Evolutionary conservation across 805 yeast genomes (phyloP), one percentile per base, ranked within the genome.

Genomic region (Starmerella kuoi): DNA sequence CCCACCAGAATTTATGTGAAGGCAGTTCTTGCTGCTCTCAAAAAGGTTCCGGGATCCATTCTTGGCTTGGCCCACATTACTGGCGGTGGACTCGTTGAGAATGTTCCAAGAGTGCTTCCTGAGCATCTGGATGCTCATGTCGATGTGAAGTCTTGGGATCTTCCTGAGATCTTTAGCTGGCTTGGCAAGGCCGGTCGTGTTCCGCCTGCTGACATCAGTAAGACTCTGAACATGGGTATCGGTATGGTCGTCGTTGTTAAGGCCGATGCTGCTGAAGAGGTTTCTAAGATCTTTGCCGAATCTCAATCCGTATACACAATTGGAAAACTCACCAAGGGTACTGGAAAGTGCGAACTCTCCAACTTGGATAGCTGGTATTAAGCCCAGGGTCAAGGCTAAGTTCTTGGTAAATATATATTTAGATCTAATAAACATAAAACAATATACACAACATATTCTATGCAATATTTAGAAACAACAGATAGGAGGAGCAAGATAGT

Each of bases 51-150:
- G 55, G 77, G 70, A 26, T 64, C 81, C 44, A 59, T 88, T 37
- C 68, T 86, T 42, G 99, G 96, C 45, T 71, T 91, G 58, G 95
- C 98, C 2, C 94, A 91, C 58, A 91, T 91, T 57, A 91, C 99
- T 20, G 99, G 99, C 48, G 99, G 99, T 61, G 99, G 99, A 40
- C 69, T 91, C 41, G 79, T 91, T 23, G 99, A 91, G 63, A 91
- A 91, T 63, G 77, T 88, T 45, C 99, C 99, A 41, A 76, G 99
- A 60, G 91, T 94, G 17, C 69, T 91, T 48, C 98, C 98, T 45
- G 64, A 73, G 44, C 63, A 75, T 53, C 67, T 91, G 48, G 77
- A 79, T 55, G 98, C 96, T 12, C 68, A 68, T 51, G 74, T 91
- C 38, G 95, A 88, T 61, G 77, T 81, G 59, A 65, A 64, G 42